Conservation (phyloP, 192 early-diverging fungal species). For the Radiomyces spectabilis region DNA sequence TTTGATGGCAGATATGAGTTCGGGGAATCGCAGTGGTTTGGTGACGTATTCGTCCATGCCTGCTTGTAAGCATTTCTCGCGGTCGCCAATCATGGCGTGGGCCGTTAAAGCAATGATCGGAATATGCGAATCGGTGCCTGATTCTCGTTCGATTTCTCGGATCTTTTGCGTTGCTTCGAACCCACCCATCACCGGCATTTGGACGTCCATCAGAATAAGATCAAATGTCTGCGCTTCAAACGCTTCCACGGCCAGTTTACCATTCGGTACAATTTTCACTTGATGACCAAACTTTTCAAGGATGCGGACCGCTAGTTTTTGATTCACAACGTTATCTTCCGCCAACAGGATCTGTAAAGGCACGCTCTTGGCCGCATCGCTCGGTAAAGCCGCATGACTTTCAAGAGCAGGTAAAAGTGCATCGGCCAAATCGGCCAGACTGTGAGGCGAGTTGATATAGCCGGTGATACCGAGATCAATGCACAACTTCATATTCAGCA, state of each 20-base stretch:
- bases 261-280: slow-evolving; percentile 71
- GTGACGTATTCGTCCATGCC: slow-evolving; percentile 75
- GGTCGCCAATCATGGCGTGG: slow-evolving; percentile 86
- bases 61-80: slow-evolving; percentile 74
- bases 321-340: slow-evolving; percentile 86
- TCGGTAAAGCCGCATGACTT: slow-evolving; percentile 51
- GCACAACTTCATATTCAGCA: slow-evolving; percentile 60
- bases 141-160: slow-evolving; percentile 55
- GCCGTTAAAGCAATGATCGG: slow-evolving; percentile 85
- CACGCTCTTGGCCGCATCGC: slow-evolving; percentile 52
- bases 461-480: slow-evolving; percentile 64
- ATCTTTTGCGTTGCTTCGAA: slow-evolving; percentile 82
- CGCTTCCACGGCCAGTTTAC: slow-evolving; percentile 70
- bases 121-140: slow-evolving; percentile 36
- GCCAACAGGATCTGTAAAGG: slow-evolving; percentile 71
- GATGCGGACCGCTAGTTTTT: slow-evolving; percentile 69
- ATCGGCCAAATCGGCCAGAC: slow-evolving; percentile 54
- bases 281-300: slow-evolving; percentile 71
- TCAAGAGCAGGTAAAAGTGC: slow-evolving; percentile 68
- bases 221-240: slow-evolving; percentile 52
- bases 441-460: slow-evolving; percentile 60
- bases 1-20: slow-evolving; percentile 61
- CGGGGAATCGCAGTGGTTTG: slow-evolving; percentile 54
- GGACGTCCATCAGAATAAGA: slow-evolving; percentile 81
- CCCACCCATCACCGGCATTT: slow-evolving; percentile 89